Conservation (phyloP, 306 rosid genomes). For the Casuarina cunninghamiana region DNA sequence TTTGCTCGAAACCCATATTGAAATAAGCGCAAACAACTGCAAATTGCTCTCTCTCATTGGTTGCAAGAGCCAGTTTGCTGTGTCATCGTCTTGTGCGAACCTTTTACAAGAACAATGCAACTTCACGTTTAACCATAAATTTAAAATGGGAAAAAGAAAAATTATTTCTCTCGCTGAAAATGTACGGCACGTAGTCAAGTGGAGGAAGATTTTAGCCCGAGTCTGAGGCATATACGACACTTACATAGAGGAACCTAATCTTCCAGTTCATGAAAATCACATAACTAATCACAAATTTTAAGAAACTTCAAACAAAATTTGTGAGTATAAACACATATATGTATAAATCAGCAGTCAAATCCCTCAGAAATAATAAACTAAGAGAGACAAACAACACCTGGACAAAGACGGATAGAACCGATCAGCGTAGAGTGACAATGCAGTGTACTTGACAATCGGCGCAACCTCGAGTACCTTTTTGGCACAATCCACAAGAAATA, state of each 20-base stretch:
- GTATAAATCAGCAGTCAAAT: not conserved
- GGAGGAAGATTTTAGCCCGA: not conserved
- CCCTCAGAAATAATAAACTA: not conserved
- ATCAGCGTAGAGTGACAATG: conserved; percentile 66
- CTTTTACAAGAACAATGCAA: conserved; percentile 21
- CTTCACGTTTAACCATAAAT: not conserved
- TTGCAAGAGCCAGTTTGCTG: conserved; percentile 59
- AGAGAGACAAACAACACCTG: conserved; percentile 26
- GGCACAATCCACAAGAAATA: not conserved
- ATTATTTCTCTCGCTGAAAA: not conserved
- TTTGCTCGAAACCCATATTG: conserved; percentile 88
- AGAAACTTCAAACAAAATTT: not conserved
- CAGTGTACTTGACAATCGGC: conserved; percentile 71
- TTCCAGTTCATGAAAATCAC: not conserved
- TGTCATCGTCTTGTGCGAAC: conserved; percentile 25
- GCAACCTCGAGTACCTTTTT: conserved; percentile 45
- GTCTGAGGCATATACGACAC: not conserved
- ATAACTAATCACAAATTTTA: not conserved
- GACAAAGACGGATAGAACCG: conserved; percentile 56
- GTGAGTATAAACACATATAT: not conserved
- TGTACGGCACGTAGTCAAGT: not conserved
- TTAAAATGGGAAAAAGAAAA: not conserved
- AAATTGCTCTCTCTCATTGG: conserved; percentile 66
- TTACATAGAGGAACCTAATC: not conserved
- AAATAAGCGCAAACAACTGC: conserved; percentile 77